These are phyloP conservation scores for Podospora didyma DNA, from an alignment of 495 filamentous ascomycete genomes.

Conservation along the genomic window DNA sequence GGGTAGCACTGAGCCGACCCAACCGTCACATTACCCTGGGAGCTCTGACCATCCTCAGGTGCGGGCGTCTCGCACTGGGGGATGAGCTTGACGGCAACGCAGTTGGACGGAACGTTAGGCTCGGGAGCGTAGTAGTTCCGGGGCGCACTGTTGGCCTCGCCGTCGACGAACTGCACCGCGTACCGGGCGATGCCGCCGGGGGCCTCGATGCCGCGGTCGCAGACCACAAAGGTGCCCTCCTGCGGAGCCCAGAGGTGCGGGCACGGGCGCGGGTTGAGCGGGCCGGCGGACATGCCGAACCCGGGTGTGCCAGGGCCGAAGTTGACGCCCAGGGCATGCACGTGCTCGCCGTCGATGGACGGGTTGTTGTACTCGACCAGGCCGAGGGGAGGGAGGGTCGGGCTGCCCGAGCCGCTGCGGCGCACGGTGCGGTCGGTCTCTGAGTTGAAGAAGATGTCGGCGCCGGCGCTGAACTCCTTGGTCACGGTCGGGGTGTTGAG, in stretches of 20 bases:
- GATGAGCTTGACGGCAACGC: not conserved
- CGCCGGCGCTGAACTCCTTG: not conserved
- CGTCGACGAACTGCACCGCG: not conserved
- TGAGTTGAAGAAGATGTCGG: not conserved
- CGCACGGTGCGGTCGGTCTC: not conserved
- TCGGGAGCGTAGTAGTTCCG: not conserved
- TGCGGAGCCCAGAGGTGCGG: not conserved
- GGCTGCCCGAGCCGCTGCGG: not conserved
- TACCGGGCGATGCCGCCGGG: not conserved
- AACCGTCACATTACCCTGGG: not conserved
- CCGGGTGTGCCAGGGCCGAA: not conserved
- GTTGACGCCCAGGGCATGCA: not conserved
- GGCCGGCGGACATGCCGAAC: not conserved
- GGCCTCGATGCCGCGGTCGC: not conserved
- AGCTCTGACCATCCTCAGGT: not conserved
- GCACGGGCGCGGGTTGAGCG: not conserved
- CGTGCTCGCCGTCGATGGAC: too few relatives aligned
- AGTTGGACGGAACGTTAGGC: not conserved
- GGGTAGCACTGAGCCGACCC: not conserved
- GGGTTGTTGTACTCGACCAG: not conserved
- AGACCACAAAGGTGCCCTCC: not conserved
- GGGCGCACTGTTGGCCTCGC: not conserved
- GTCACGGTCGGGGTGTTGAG: not conserved
- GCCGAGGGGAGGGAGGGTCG: not conserved
- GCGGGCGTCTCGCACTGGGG: not conserved